Evolutionary conservation across 495 filamentous ascomycete species (phyloP).

Genomic region (Penicillium salamii): DNA sequence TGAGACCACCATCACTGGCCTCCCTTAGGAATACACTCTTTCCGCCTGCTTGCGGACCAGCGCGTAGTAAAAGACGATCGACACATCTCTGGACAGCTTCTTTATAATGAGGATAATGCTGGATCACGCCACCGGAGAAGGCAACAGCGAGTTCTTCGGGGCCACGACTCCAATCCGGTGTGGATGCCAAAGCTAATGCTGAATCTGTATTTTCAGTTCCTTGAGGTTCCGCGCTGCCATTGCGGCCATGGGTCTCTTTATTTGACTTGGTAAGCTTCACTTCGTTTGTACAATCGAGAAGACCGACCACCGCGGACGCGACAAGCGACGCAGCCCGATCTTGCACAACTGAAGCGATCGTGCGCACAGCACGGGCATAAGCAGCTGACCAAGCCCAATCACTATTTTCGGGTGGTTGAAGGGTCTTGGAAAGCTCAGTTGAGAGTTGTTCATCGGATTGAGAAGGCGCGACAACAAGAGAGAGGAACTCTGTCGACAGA

Average conservation of each 20-base stretch:
- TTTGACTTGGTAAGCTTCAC: conserved; percentile 30
- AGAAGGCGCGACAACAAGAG: conserved; percentile 49
- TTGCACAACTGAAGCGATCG: conserved; percentile 58
- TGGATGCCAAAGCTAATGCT: conserved; percentile 6
- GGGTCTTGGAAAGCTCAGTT: conserved; percentile 41
- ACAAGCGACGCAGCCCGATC: conserved; percentile 60
- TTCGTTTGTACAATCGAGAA: conserved; percentile 61
- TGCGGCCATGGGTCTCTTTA: not conserved
- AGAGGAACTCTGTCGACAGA: conserved; percentile 65
- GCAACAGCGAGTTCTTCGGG: conserved; percentile 63
- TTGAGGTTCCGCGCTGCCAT: not conserved
- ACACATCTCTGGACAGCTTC: conserved; percentile 59
- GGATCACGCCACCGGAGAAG: conserved; percentile 70
- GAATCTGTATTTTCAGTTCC: conserved; percentile 1
- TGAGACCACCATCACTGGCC: conserved; percentile 68
- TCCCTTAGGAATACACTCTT: conserved; percentile 58
- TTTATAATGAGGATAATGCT: conserved; percentile 67
- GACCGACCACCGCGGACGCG: conserved; percentile 62
- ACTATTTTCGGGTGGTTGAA: conserved; percentile 40
- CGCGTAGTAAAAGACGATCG: conserved; percentile 52
- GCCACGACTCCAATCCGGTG: conserved; percentile 23
- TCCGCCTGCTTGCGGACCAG: conserved; percentile 44
- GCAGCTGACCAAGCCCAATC: conserved; percentile 56
- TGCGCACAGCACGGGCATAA: conserved; percentile 48
- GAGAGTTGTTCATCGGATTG: conserved; percentile 36